phyloP scores from a whole-genome alignment of 1,284 basidiomycete species.

The Cystobasidium sp. region DNA sequence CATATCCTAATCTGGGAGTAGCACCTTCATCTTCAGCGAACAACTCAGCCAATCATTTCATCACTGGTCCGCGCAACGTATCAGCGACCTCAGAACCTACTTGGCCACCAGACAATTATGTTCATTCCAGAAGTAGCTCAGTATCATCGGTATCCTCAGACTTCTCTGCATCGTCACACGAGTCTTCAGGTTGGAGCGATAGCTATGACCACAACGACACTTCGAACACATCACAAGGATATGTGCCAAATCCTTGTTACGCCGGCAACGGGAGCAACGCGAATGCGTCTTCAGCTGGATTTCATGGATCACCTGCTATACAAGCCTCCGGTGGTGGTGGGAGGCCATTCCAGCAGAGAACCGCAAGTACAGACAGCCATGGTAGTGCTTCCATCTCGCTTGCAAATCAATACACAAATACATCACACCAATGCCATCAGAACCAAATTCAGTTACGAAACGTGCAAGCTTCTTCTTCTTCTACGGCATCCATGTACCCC shows the following conservation, averaged over 20 bases:
- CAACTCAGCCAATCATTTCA: neutral
- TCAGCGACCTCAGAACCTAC: neutral
- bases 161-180: neutral
- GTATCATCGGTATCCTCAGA: slow-evolving; percentile 6
- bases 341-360: too few species aligned
- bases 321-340: too few species aligned
- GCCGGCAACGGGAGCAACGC: neutral
- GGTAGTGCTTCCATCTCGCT: too few species aligned
- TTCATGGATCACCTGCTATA: too few species aligned
- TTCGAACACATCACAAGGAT: neutral
- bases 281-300: too few species aligned
- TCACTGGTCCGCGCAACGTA: neutral
- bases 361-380: too few species aligned
- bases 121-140: slow-evolving; percentile 24
- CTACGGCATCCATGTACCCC: too few species aligned
- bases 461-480: too few species aligned
- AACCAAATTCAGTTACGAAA: too few species aligned
- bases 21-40: neutral
- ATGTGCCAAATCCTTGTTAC: neutral
- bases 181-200: slow-evolving; percentile 12
- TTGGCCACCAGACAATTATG: neutral
- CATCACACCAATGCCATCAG: too few species aligned
- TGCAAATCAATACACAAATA: too few species aligned
- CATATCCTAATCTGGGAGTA: neutral
- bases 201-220: neutral